These are phyloP conservation scores for Trametes sp. DNA, from an alignment of 1,284 basidiomycete genomes.

Conservation along the genomic window DNA sequence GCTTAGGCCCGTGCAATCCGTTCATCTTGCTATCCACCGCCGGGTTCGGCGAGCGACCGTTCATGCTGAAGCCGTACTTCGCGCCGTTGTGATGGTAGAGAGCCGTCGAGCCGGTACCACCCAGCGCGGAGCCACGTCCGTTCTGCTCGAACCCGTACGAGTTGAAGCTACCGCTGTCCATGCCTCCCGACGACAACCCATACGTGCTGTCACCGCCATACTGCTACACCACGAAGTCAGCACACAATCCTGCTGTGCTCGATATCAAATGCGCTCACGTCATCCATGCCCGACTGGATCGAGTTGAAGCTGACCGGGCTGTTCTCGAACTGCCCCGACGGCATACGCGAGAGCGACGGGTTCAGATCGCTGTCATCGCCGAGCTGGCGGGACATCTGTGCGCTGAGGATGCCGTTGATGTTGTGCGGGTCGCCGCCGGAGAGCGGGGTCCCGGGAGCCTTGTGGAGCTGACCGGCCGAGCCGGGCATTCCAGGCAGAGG, in stretches of 20 bases:
- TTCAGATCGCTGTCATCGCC: slow-evolving; percentile 63
- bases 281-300: slow-evolving; percentile 60
- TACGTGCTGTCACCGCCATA: slow-evolving; percentile 71
- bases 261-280: slow-evolving; percentile 37
- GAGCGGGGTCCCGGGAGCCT: slow-evolving; percentile 57
- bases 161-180: slow-evolving; percentile 65
- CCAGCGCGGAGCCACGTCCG: slow-evolving; percentile 49
- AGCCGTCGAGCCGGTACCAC: slow-evolving; percentile 77
- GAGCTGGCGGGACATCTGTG: slow-evolving; percentile 57
- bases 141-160: slow-evolving; percentile 70
- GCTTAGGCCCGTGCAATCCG: slow-evolving; percentile 89
- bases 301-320: slow-evolving; percentile 59
- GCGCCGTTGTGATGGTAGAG: slow-evolving; percentile 82
- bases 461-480: slow-evolving; percentile 58
- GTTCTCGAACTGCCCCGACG: slow-evolving; percentile 66
- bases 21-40: slow-evolving; percentile 80
- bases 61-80: slow-evolving; percentile 74
- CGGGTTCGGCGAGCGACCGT: slow-evolving; percentile 50
- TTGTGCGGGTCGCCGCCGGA: slow-evolving; percentile 61
- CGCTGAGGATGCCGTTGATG: slow-evolving; percentile 65
- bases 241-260: not conserved
- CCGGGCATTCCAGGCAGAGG: slow-evolving; percentile 65
- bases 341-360: slow-evolving; percentile 72
- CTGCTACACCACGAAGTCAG: slow-evolving; percentile 45
- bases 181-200: slow-evolving; percentile 55